phyloP scores from a whole-genome alignment of 305 asterid genomes.

The Salvia sclarea region DNA sequence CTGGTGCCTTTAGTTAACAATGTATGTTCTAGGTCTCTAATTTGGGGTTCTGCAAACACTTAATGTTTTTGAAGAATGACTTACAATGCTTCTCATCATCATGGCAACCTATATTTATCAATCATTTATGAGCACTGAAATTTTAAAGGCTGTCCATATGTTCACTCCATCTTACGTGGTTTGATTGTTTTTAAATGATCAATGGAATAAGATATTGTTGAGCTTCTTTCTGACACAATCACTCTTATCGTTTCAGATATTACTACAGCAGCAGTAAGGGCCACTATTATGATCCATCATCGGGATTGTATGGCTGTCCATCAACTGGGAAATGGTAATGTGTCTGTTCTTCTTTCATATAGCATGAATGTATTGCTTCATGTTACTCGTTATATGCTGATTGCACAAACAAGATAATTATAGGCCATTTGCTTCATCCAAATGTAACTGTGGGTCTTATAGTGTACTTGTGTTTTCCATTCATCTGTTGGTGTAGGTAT shows the following conservation, averaged over 20 bases:
- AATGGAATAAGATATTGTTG: neutral
- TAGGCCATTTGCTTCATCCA: neutral
- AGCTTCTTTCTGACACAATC: conserved; percentile 7
- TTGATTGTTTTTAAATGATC: neutral
- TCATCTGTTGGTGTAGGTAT: conserved; percentile 49
- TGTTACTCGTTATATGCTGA: neutral
- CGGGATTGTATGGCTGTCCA: conserved; percentile 84
- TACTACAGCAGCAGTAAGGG: conserved; percentile 92
- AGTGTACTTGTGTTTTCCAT: conserved; percentile 7
- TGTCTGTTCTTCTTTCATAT: neutral
- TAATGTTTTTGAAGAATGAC: neutral
- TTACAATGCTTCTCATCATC: neutral
- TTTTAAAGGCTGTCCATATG: neutral
- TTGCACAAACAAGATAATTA: neutral
- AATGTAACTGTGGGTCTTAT: neutral
- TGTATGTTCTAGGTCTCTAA: neutral
- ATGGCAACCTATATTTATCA: neutral
- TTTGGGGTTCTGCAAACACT: neutral
- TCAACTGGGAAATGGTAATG: conserved; percentile 87
- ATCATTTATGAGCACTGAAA: neutral
- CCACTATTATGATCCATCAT: conserved; percentile 86
- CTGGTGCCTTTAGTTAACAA: neutral
- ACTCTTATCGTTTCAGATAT: conserved; percentile 55
- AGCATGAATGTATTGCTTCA: neutral
- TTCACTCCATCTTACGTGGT: neutral